Base-by-base conservation (phyloP, 768 basidiomycete genomes). In the Leccinum obscurum region DNA sequence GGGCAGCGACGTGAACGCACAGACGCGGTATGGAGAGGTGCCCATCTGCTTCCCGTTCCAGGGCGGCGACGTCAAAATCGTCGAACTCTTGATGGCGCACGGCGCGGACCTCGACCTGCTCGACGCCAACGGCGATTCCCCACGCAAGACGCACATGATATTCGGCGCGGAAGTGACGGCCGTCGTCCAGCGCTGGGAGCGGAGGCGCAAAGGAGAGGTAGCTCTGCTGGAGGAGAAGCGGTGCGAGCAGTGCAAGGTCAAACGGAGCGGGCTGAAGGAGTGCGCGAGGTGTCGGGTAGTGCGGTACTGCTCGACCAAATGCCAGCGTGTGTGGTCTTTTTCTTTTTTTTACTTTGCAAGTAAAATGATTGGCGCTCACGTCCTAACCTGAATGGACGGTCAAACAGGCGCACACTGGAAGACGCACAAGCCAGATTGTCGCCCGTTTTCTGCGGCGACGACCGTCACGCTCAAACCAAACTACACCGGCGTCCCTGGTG, bases 291-390 rank as follows among this genome's bases (percentile, higher is more conserved):
- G 85, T 53, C 76, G 75, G 15, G 66, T 80, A 1, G 76, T 73
- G 5, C 70, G 79, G 24, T 87, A 87, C 61, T 87, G 85, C 57
- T 84, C 83, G 6, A 63, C 70, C 1, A 79, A 78, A 34, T 85
- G 86, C 61, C 86, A 86, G 70, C 72, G 85, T 83, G 64, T 4
- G 82, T 72, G 20, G 17, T 52, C 34, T 22, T 37, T 24, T 15
- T 35, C 3, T 7, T 30, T 7, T 41, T 15, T 4, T 41, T 9
- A 20, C 9, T 30, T 9, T 34, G 1, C 20, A 46, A 46, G 17
- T n/a, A 44, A n/a, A 10, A n/a, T 46, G 20, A 46, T 20, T 44
- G 44, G n/a, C 10, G 37, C 54, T 20, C 39, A 30, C 26, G 39
- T n/a, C 8, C 44, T 46, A 30, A 20, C 44, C 11, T 20, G 24